These are phyloP conservation scores for Backusella parvicylindrica DNA, from an alignment of 192 early-diverging fungal genomes.

Conservation along the genomic window DNA sequence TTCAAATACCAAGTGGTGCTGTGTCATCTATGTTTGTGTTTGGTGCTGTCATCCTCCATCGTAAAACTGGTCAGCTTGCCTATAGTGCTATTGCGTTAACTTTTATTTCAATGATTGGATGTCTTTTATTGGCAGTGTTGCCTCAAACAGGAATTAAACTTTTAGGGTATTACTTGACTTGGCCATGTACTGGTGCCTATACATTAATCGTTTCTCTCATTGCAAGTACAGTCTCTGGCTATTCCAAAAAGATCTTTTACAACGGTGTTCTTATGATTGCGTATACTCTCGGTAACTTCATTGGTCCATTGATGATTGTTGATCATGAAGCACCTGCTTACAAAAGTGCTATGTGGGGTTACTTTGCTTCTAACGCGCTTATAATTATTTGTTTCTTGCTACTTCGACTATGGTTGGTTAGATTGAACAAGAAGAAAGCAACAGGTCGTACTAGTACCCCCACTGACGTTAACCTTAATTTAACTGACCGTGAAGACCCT, in stretches of 20 bases:
- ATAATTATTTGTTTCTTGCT: neutral
- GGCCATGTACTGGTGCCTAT: neutral
- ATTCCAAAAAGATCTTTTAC: conserved; percentile 13
- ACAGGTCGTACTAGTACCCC: neutral
- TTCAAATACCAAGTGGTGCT: conserved; percentile 10
- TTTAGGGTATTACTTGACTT: conserved; percentile 2
- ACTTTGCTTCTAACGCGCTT: neutral
- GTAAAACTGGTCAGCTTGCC: neutral
- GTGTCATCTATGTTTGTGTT: neutral
- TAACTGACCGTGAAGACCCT: neutral
- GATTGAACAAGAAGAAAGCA: conserved; percentile 3
- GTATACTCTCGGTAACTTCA: conserved; percentile 14
- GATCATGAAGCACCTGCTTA: neutral
- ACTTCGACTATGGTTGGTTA: neutral
- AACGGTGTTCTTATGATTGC: conserved; percentile 7
- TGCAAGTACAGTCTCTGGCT: neutral
- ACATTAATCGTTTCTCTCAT: neutral
- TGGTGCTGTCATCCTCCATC: neutral
- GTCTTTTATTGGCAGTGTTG: neutral
- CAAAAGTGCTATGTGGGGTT: neutral
- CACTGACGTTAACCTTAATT: neutral
- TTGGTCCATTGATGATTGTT: conserved; percentile 11
- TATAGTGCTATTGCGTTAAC: neutral
- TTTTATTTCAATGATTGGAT: neutral
- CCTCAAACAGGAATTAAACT: conserved; percentile 1